Conservation (phyloP, 202 grass and related monocot genomes). For the Setaria italica region DNA sequence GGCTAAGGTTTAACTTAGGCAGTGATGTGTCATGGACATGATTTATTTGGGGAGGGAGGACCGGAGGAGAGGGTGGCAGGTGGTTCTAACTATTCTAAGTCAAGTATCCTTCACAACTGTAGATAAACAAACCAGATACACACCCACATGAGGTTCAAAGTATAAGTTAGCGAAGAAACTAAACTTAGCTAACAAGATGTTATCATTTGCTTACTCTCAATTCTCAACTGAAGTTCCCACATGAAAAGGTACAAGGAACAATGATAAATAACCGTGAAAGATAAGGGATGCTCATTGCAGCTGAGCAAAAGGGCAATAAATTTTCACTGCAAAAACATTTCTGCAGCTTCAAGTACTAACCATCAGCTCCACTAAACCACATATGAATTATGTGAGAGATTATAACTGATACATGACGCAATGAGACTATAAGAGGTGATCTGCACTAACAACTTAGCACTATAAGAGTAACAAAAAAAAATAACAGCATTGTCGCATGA, state of each 20-base stretch:
- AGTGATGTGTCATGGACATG: neutral
- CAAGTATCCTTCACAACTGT: neutral
- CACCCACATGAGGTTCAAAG: neutral
- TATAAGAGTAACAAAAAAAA: neutral
- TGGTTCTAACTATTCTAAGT: neutral
- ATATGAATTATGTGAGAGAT: neutral
- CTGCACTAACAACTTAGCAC: constrained; percentile 19
- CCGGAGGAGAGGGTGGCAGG: neutral
- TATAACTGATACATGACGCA: constrained; percentile 20
- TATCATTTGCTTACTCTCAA: neutral
- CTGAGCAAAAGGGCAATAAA: neutral
- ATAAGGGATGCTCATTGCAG: neutral
- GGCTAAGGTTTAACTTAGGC: neutral
- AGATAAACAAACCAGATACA: neutral
- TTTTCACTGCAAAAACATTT: constrained; percentile 7
- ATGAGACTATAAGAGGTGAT: constrained; percentile 15
- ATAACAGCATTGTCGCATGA: neutral
- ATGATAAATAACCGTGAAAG: constrained; percentile 16
- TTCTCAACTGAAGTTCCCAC: constrained; percentile 14
- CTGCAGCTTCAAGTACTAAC: neutral
- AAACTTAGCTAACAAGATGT: neutral
- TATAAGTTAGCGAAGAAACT: neutral
- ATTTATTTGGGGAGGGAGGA: neutral
- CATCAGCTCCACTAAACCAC: constrained; percentile 10
- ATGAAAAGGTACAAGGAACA: constrained; percentile 11